Percentiles rank a stretch among this genome's conserved stretches.
Evolutionary conservation across 2,329 filamentous ascomycete species (phyloP).

Genomic region (Parascedosporium putredinis): DNA sequence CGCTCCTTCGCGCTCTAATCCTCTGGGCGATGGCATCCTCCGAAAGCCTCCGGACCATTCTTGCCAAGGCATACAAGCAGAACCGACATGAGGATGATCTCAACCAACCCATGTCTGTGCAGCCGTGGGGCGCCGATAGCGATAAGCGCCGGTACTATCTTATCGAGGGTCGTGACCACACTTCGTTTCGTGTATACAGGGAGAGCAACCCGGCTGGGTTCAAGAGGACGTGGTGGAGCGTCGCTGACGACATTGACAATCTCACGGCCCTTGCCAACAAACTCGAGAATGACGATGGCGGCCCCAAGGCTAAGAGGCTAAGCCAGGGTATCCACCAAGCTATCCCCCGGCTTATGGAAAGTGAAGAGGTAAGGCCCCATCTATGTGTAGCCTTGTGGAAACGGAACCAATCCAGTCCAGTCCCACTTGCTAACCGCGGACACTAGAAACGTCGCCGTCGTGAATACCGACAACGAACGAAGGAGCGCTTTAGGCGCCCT

Average conservation of each 20-base stretch:
- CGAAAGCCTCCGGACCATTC: conserved; percentile 66
- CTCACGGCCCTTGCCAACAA: conserved; percentile 65
- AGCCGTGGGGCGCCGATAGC: conserved; percentile 82
- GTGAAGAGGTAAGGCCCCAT: conserved; percentile 60
- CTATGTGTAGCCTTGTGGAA: background rate
- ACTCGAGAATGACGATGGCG: conserved; percentile 65
- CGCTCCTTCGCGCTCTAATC: conserved; percentile 70
- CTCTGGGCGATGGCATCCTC: conserved; percentile 87
- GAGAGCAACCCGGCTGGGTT: conserved; percentile 77
- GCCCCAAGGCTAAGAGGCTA: conserved; percentile 68
- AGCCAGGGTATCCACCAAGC: conserved; percentile 68
- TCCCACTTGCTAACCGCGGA: too few relatives aligned
- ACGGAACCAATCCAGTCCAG: too few relatives aligned
- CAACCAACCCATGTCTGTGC: conserved; percentile 82
- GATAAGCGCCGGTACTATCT: conserved; percentile 90
- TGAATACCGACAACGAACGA: conserved; percentile 79
- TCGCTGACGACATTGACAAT: conserved; percentile 85
- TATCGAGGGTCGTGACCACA: conserved; percentile 89
- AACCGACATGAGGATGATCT: conserved; percentile 66
- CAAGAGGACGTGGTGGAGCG: conserved; percentile 79
- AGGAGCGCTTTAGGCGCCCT: conserved; percentile 76
- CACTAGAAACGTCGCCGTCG: conserved; percentile 88
- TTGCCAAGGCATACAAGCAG: conserved; percentile 84
- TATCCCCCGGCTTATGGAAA: conserved; percentile 82
- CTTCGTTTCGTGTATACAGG: conserved; percentile 83